Evolutionary conservation across 1,284 basidiomycete genomes (phyloP), one percentile per base, ranked within the genome.

Genomic region (Hymenochaete sp.): DNA sequence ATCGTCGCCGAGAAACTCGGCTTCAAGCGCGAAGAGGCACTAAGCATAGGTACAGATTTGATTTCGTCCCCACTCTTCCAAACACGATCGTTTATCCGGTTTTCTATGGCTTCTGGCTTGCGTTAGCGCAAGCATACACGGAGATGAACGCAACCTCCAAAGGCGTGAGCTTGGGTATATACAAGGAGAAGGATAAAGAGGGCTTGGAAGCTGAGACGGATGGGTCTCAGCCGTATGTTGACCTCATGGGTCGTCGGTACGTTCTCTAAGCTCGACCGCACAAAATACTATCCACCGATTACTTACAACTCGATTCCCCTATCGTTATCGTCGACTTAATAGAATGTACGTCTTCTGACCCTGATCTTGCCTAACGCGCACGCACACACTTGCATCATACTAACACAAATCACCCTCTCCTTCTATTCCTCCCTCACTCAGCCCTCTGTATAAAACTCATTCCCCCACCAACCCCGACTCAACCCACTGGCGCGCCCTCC

Each of bases 401-500:
- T 27, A 46, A 48, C 5, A n/a, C 32, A 16, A n/a, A 35, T 35
- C 21, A 31, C 14, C 28, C 14, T 19, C 5, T 16, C 5, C 5
- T n/a, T 35, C 32, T 19, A 6, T 19, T 35, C 32, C 32, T 4
- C 21, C 32, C 21, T 19, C 13, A 35, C 5, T 42, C 57, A 91
- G 93, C 58, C 87, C 90, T 0, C 77, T 98, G 9, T 89, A 79
- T 64, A 80, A 75, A 56, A 83, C 73, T 28, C 79, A 75, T 54
- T 61, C 71, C 25, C n/a, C n/a, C n/a, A n/a, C n/a, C n/a, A n/a
- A n/a, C n/a, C n/a, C n/a, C n/a, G 67, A 73, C 48, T 69, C 75
- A 51, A n/a, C n/a, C n/a, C n/a, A n/a, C n/a, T 97, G 93, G 84
- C 77, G 91, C 19, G 95, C 87, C 0, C 77, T 98, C 26, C 73